phyloP scores from a whole-genome alignment of 2,329 filamentous ascomycete species.

The Clonostachys rhizophaga region DNA sequence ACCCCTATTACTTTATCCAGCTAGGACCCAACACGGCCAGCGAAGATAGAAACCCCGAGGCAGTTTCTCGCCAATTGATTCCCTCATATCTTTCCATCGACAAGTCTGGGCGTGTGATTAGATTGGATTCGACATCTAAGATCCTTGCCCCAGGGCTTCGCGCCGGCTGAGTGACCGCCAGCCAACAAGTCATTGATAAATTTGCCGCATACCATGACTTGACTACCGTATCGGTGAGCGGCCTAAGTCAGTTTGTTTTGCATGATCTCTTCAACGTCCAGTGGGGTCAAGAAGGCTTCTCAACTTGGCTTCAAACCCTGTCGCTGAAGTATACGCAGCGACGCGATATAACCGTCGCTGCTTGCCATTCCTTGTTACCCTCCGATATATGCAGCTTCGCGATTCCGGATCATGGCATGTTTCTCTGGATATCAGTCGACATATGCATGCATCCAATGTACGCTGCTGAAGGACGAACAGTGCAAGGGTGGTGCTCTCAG shows the following conservation, averaged over 20 bases:
- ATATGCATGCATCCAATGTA: no score
- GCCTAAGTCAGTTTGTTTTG: slow-evolving; percentile 71
- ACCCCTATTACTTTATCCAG: slow-evolving; percentile 85
- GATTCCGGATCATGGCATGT: no score
- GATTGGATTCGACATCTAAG: slow-evolving; percentile 85
- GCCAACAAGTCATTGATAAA: slow-evolving; percentile 71
- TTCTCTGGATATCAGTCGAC: no score
- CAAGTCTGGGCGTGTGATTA: slow-evolving; percentile 73
- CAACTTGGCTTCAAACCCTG: slow-evolving; percentile 78
- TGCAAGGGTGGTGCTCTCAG: no score
- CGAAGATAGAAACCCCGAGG: no score
- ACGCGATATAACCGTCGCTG: slow-evolving; percentile 65
- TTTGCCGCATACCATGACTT: slow-evolving; percentile 73
- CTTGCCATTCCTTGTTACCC: slow-evolving; percentile 71
- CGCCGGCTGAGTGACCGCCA: slow-evolving; percentile 78
- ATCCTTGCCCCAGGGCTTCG: slow-evolving; percentile 73
- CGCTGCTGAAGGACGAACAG: no score
- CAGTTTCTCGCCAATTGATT: slow-evolving; percentile 27
- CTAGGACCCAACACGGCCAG: background rate
- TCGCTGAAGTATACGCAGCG: slow-evolving; percentile 70
- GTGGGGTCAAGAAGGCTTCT: slow-evolving; percentile 85
- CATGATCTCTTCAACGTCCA: slow-evolving; percentile 73
- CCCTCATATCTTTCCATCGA: slow-evolving; percentile 73
- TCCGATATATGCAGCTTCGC: slow-evolving; percentile 25
- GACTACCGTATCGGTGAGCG: slow-evolving; percentile 72